phyloP scores from a whole-genome alignment of 129 eudicot species.

The Dittrichia graveolens region DNA sequence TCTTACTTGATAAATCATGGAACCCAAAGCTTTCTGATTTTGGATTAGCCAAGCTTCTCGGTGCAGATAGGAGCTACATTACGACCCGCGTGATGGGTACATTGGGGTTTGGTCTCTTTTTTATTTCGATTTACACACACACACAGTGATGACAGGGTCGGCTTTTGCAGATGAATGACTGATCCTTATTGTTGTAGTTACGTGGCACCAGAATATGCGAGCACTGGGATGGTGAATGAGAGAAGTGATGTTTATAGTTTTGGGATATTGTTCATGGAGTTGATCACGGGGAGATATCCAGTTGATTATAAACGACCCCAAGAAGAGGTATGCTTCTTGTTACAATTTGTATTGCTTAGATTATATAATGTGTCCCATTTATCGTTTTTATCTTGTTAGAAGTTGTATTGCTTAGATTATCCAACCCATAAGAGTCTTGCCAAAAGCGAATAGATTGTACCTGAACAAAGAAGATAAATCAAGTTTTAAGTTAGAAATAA shows the following conservation, averaged over 20 bases:
- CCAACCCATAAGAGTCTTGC: too few relatives aligned
- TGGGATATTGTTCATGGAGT: conserved; percentile 69
- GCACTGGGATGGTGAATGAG: conserved; percentile 74
- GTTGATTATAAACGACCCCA: conserved; percentile 59
- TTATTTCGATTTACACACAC: not conserved
- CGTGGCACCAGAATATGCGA: conserved; percentile 76
- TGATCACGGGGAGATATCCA: conserved; percentile 61
- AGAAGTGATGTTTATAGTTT: conserved; percentile 68
- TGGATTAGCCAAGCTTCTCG: conserved; percentile 76
- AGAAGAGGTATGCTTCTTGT: conserved; percentile 50
- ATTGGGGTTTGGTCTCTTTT: conserved; percentile 46
- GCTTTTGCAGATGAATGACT: not conserved
- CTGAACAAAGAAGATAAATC: too few relatives aligned
- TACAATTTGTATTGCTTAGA: not conserved
- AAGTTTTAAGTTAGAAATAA: too few relatives aligned
- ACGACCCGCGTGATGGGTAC: conserved; percentile 82
- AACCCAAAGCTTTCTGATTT: conserved; percentile 73
- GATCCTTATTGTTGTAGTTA: conserved; percentile 43
- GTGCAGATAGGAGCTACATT: conserved; percentile 61
- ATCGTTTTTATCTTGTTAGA: not conserved
- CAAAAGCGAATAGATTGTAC: too few relatives aligned
- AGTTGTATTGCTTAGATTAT: too few relatives aligned
- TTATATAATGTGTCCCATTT: not conserved
- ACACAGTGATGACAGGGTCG: not conserved
- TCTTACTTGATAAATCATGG: conserved; percentile 68